Evolutionary conservation across 2,329 filamentous ascomycete species (phyloP), one percentile per base, ranked within the genome.

Genomic region (Fusarium penzigii): DNA sequence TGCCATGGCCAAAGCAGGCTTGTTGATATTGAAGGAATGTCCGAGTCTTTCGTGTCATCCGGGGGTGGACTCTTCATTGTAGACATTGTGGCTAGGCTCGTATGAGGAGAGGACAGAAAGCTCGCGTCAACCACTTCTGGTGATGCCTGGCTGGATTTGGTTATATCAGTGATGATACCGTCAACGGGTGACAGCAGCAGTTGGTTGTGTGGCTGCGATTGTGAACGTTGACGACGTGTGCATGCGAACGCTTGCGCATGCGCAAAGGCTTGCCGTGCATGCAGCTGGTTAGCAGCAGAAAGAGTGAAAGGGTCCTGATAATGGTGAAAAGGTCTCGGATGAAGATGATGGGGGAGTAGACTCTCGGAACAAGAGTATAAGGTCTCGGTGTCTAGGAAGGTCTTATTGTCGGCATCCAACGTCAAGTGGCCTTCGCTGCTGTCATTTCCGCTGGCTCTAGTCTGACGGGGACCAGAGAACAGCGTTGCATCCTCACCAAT

Each of bases 301-400:
- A 46, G 52, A 41, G 44, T 45, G 36, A 13, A 20, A 40, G 52
- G 58, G 46, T 42, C 39, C 46, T 53, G 46, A 42, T 62, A 57
- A 42, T 58, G 59, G 41, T 57, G 54, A 32, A 58, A 39, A 58
- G 59, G 59, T 17, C 57, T 60, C 42, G 58, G 55, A 43, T 49
- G 46, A 29, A 54, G 55, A 47, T 48, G 48, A 3, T 12, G 32
- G 53, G 55, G 56, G 46, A 56, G 52, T 17, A 54, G 48, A 56
- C 59, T 61, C 41, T 51, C 58, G 32, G 63, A 56, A 42, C 49
- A 42, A 13, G 63, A 65, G 45, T 48, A 60, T 48, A 63, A 53
- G n/a, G 63, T 65, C 43, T 65, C 63, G 29, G 56, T 64, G 56
- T 65, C 63, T 39, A 65, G 48, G 57, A 65, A 65, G 51, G 58